Evolutionary conservation across 1,139 yeast species (phyloP), one percentile per base, ranked within the genome.

Genomic region (Meyerozyma smithsonii): DNA sequence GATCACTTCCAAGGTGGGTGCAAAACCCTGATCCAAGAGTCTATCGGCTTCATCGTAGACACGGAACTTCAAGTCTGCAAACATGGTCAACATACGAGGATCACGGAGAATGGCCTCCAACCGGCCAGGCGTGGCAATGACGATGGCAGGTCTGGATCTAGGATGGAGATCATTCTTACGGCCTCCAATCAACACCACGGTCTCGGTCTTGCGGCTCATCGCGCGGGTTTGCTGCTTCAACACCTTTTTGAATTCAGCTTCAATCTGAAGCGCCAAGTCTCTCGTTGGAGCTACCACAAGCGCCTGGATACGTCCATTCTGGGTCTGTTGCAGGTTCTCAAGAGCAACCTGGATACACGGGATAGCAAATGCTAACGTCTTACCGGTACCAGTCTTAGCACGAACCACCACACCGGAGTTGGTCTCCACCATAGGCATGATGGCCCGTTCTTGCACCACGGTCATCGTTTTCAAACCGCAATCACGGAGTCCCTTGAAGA

Each of bases 341-440:
- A 56, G 32, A 14, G 55, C 55, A 30, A 48, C 42, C 55, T 86
- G 84, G 35, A 89, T 64, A 6, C 87, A 68, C 2, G 97, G 97
- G 36, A 89, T 69, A 45, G 89, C 79, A 58, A 87, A 90, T 0
- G 96, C 95, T 44, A 86, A 77, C 0, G 97, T 90, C 60, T 90
- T 90, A 55, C 97, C 97, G 1, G 97, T 89, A 56, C 97, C 97
- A 4, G 97, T 90, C 58, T 87, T 87, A 26, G 97, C 97, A 50
- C 95, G 74, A 28, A 87, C 92, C 19, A 89, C 89, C 41, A 88
- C 69, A 47, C 94, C 90, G 10, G 59, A 60, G 33, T 72, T 64
- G 28, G 77, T 72, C 17, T 72, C 56, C 41, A 87, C 64, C 43
- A 84, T 76, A 7, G 94, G 94, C 40, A 77, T 65, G 37, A 89